Percentiles rank a stretch among this genome's conserved stretches.
Evolutionary conservation across 768 basidiomycete genomes (phyloP).

Genomic region (Royoungia palumana): DNA sequence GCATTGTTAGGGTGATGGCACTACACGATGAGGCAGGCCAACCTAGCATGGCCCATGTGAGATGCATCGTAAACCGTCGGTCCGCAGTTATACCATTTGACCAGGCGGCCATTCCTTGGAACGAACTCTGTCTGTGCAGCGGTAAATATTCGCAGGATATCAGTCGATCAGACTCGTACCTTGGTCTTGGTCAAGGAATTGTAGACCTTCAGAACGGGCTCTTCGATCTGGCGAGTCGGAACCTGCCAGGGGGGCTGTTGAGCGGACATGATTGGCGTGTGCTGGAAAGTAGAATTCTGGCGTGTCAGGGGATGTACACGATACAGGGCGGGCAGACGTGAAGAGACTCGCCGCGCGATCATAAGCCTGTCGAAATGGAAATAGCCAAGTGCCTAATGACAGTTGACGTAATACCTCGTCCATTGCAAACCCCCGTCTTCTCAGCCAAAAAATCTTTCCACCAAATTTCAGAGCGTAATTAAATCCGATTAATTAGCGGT

Average conservation of each 20-base stretch:
- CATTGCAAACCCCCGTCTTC: too few relatives aligned
- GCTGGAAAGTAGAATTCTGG: slow-evolving; percentile 3
- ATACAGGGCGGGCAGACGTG: slow-evolving; percentile 3
- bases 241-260: slow-evolving; percentile 54
- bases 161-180: slow-evolving; percentile 43
- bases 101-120: slow-evolving; percentile 60
- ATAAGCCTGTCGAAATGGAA: slow-evolving; percentile 15
- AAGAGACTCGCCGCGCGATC: slow-evolving; percentile 22
- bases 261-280: slow-evolving; percentile 42
- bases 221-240: slow-evolving; percentile 37
- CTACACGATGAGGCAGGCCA: not conserved
- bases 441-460: slow-evolving; percentile 4
- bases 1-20: slow-evolving; percentile 1
- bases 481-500: not conserved
- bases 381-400: not conserved
- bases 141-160: slow-evolving; percentile 6
- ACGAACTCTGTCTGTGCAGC: slow-evolving; percentile 67
- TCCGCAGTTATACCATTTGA: slow-evolving; percentile 99
- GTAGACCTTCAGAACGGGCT: slow-evolving; percentile 67
- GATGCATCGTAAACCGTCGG: slow-evolving; percentile 98
- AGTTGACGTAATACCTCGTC: slow-evolving; percentile 24
- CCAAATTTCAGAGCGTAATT: not conserved
- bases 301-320: slow-evolving; percentile 6
- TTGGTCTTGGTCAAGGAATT: slow-evolving; percentile 93
- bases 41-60: slow-evolving; percentile 99